Conservation (phyloP, 108 stramenopile genomes). For the Cyclotella choctawhatcheeana region DNA sequence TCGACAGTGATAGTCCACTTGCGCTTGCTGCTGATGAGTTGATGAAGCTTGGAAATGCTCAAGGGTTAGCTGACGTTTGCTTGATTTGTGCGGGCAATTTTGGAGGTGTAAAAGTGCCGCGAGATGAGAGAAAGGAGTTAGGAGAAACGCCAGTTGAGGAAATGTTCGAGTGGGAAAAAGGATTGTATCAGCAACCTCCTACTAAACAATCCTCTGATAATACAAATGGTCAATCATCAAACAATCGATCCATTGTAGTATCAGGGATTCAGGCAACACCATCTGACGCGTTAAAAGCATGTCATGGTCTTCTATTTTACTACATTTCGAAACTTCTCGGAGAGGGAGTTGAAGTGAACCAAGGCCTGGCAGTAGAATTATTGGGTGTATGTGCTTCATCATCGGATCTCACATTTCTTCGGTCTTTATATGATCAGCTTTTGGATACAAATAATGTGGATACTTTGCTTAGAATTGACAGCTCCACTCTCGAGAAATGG, state of each 20-base stretch:
- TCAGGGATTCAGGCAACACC: slow-evolving; percentile 64
- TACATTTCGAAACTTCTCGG: slow-evolving; percentile 66
- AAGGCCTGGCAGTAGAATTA: slow-evolving; percentile 59
- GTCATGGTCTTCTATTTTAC: slow-evolving; percentile 77
- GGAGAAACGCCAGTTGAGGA: slow-evolving; percentile 31
- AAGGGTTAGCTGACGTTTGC: slow-evolving; percentile 80
- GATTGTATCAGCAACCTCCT: slow-evolving; percentile 70
- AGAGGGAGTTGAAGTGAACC: slow-evolving; percentile 31
- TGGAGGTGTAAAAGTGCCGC: slow-evolving; percentile 39
- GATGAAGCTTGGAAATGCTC: slow-evolving; percentile 65
- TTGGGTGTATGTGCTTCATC: slow-evolving; percentile 68
- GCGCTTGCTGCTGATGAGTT: slow-evolving; percentile 75
- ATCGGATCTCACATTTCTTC: slow-evolving; percentile 65
- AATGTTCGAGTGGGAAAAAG: slow-evolving; percentile 73
- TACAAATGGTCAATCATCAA: slow-evolving; percentile 25
- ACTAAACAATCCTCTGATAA: slow-evolving; percentile 7
- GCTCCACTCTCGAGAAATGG: slow-evolving; percentile 75
- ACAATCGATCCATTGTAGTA: slow-evolving; percentile 48
- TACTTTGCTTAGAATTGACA: slow-evolving; percentile 70
- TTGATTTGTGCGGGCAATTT: slow-evolving; percentile 83
- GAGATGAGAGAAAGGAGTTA: slow-evolving; percentile 40
- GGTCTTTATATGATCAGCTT: slow-evolving; percentile 71
- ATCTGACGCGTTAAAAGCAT: slow-evolving; percentile 74
- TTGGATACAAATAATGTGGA: slow-evolving; percentile 64
- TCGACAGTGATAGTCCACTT: slow-evolving; percentile 74